Conservation (phyloP, 2,329 filamentous ascomycete species). For the Endocalyx cinctus region DNA sequence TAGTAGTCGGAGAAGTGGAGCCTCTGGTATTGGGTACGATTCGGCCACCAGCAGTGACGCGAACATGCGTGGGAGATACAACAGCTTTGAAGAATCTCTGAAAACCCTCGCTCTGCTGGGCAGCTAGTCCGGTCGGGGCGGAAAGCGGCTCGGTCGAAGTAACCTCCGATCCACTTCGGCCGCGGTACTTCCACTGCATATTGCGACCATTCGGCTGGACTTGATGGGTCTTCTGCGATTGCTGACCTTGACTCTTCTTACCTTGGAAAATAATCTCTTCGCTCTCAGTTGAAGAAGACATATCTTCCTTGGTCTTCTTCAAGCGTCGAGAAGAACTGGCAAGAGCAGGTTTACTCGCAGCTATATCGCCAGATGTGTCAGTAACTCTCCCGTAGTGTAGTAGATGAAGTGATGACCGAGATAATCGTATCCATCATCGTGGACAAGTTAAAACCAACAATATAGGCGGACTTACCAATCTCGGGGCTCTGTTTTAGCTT, state of each 20-base stretch:
- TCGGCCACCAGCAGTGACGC: slow-evolving; percentile 62
- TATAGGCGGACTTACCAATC: slow-evolving; percentile 30
- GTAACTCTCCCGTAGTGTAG: no score
- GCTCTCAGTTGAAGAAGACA: slow-evolving; percentile 29
- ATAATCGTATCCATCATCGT: background rate
- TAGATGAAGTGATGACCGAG: background rate
- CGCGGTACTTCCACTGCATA: slow-evolving; percentile 38
- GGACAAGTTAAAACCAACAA: background rate
- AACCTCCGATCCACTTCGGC: slow-evolving; percentile 41
- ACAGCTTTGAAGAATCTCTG: slow-evolving; percentile 64
- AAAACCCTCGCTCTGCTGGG: slow-evolving; percentile 61
- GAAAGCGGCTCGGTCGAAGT: slow-evolving; percentile 42
- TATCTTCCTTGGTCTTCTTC: slow-evolving; percentile 28
- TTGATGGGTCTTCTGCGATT: no score
- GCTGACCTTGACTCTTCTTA: slow-evolving; percentile 18
- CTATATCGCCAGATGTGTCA: slow-evolving; percentile 28
- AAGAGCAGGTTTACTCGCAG: slow-evolving; percentile 19
- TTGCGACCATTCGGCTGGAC: slow-evolving; percentile 14
- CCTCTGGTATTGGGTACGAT: slow-evolving; percentile 62
- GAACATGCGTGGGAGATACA: slow-evolving; percentile 62
- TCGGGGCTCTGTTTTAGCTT: slow-evolving; percentile 29
- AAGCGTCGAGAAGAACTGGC: slow-evolving; percentile 14
- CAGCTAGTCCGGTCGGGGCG: slow-evolving; percentile 47
- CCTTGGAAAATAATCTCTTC: slow-evolving; percentile 34
- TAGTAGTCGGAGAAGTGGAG: slow-evolving; percentile 47